phyloP scores from a whole-genome alignment of 495 filamentous ascomycete species.

The Pyrenula aspistea region DNA sequence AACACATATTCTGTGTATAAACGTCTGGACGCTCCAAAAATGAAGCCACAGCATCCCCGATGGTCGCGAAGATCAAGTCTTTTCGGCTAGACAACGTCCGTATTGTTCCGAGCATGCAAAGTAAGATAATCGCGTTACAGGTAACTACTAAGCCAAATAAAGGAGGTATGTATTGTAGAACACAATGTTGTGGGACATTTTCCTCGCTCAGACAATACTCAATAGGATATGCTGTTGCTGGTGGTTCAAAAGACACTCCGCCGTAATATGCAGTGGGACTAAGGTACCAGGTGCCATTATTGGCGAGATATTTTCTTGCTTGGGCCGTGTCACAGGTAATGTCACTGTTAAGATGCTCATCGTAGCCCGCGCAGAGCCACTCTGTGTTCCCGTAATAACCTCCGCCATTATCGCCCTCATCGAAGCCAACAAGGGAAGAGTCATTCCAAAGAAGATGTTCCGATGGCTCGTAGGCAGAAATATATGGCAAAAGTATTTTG shows the following conservation, averaged over 20 bases:
- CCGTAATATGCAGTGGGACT: not conserved
- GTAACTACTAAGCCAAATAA: slow-evolving; percentile 5
- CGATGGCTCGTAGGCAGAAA: not conserved
- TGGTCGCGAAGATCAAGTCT: slow-evolving; percentile 6
- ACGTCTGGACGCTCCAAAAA: slow-evolving; percentile 12
- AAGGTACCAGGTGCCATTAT: not conserved
- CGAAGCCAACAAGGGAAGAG: not conserved
- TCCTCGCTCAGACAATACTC: slow-evolving; percentile 28
- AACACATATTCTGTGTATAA: slow-evolving; percentile 10
- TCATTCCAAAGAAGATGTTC: not conserved
- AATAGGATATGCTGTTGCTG: slow-evolving; percentile 3
- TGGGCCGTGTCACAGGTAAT: not conserved
- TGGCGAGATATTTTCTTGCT: not conserved
- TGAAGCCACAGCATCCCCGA: slow-evolving; percentile 17
- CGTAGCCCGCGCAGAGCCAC: not conserved
- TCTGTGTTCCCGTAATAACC: not conserved
- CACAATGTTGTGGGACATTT: slow-evolving; percentile 21
- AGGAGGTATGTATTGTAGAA: slow-evolving; percentile 12
- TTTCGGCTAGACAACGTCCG: slow-evolving; percentile 3
- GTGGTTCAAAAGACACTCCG: not conserved
- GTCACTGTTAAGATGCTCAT: not conserved
- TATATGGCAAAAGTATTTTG: not conserved
- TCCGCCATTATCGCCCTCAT: not conserved
- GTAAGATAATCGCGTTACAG: slow-evolving; percentile 8
- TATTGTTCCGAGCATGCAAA: slow-evolving; percentile 13